Percentiles rank a stretch among this genome's conserved stretches.
These are phyloP conservation scores for Blastocystis sp. DNA, from an alignment of 352 stramenopile genomes.

Conservation along the genomic window DNA sequence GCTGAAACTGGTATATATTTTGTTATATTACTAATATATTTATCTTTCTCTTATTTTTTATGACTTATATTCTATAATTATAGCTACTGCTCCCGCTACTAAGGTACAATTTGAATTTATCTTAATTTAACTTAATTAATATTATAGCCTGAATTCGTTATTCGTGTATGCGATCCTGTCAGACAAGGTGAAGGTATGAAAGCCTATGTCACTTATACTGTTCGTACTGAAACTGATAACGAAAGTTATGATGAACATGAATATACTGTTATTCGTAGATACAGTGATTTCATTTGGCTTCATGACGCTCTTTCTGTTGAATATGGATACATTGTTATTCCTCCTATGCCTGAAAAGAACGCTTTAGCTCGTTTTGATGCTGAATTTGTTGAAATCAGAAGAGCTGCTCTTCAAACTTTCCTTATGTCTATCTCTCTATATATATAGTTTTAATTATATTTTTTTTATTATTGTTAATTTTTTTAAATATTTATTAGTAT, in stretches of 20 bases:
- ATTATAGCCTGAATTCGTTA: slow-evolving; percentile 26
- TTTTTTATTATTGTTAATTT: too few relatives aligned
- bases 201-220: slow-evolving; percentile 14
- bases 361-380: slow-evolving; percentile 23
- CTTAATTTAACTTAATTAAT: too few relatives aligned
- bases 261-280: slow-evolving; percentile 2
- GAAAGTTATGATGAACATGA: slow-evolving; percentile 4
- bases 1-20: too few relatives aligned
- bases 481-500: too few relatives aligned
- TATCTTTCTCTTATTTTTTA: too few relatives aligned
- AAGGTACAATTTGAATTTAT: too few relatives aligned
- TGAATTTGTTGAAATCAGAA: slow-evolving; percentile 20
- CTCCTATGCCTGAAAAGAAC: slow-evolving; percentile 30
- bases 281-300: slow-evolving; percentile 29
- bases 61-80: too few relatives aligned
- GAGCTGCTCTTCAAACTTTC: slow-evolving; percentile 9
- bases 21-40: too few relatives aligned
- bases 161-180: slow-evolving; percentile 10
- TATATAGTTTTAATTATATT: too few relatives aligned
- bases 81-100: too few relatives aligned
- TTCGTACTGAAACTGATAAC: slow-evolving; percentile 10
- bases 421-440: neutral
- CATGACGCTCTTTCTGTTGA: slow-evolving; percentile 15
- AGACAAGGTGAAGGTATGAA: slow-evolving; percentile 15
- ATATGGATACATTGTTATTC: slow-evolving; percentile 21